Evolutionary conservation across 352 stramenopile genomes (phyloP), one percentile per base, ranked within the genome.

Genomic region (Pythium angustatum): DNA sequence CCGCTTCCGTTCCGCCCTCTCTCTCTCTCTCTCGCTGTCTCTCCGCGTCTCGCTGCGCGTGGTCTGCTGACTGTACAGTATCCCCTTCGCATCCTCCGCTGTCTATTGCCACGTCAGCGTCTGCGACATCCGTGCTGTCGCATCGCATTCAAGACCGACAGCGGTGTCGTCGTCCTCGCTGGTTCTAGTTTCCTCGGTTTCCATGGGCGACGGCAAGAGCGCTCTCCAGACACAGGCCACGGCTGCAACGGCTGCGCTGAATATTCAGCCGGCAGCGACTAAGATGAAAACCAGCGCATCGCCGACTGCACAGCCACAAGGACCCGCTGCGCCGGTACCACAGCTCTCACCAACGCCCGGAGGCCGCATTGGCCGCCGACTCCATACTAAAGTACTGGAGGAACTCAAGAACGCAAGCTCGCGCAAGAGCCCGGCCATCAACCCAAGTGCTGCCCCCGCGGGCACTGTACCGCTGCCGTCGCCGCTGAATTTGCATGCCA

Each of bases 311-410:
- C 62, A 52, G 26, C 52, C 53, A 4, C 54, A 51, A 1, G 26
- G 54, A 0, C 22, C 43, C 12, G 2, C 28, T 12, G 15, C 41
- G 19, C 45, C 61, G 8, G 26, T 33, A 1, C 62, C 62, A 30
- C 63, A 70, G 31, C 28, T 70, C 27, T 70, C 63, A 2, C 63
- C 63, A 1, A 50, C 31, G 4, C 48, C 63, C 10, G 44, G 34
- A 9, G 60, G 36, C 6, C 53, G 54, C 21, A 30, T 24, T 2
- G 63, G 55, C 24, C 49, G 63, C 12, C 72, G 81, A 24, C 60
- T 91, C 31, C 75, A 77, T 7, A 73, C 78, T 15, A 88, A 88
- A 45, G 65, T 91, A 43, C 72, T 89, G 26, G 78, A 91, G 49
- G 82, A 91, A 64, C 64, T 91, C 60, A 87, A 87, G 72, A 81